Conservation (phyloP, 257 asterid species). For the Asclepias syriaca region DNA sequence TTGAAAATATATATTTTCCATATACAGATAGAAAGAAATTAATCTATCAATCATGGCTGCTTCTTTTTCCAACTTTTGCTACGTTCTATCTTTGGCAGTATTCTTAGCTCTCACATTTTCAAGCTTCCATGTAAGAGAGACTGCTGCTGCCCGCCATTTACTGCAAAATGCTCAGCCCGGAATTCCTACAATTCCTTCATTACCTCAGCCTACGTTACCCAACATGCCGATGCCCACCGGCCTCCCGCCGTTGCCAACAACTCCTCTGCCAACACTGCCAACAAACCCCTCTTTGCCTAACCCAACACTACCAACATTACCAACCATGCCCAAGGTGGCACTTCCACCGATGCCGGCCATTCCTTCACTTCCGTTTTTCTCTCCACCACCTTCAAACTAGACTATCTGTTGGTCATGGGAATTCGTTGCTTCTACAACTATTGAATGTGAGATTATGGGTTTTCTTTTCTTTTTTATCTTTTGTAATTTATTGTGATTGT, state of each 20-base stretch:
- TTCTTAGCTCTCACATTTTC: constrained; percentile 2
- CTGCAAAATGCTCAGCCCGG: constrained; percentile 12
- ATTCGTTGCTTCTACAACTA: no score
- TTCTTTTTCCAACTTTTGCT: neutral
- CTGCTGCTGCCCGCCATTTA: constrained; percentile 2
- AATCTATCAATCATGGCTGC: neutral
- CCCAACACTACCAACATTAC: constrained; percentile 1
- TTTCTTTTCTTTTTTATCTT: no score
- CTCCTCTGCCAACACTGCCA: constrained; percentile 11
- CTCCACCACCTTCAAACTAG: no score
- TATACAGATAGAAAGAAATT: no score
- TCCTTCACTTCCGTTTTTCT: neutral
- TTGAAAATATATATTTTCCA: neutral
- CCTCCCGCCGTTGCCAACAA: neutral
- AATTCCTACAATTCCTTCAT: constrained; percentile 1
- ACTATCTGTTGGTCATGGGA: no score
- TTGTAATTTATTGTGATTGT: no score
- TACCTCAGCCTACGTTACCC: no score
- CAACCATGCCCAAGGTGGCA: constrained; percentile 22
- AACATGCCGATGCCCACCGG: constrained; percentile 1
- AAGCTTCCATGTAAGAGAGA: neutral
- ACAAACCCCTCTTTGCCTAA: constrained; percentile 5
- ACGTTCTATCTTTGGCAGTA: neutral
- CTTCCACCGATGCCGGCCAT: constrained; percentile 24
- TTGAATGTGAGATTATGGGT: neutral